phyloP scores from a whole-genome alignment of 2,329 filamentous ascomycete species.

The Dothistroma pini region DNA sequence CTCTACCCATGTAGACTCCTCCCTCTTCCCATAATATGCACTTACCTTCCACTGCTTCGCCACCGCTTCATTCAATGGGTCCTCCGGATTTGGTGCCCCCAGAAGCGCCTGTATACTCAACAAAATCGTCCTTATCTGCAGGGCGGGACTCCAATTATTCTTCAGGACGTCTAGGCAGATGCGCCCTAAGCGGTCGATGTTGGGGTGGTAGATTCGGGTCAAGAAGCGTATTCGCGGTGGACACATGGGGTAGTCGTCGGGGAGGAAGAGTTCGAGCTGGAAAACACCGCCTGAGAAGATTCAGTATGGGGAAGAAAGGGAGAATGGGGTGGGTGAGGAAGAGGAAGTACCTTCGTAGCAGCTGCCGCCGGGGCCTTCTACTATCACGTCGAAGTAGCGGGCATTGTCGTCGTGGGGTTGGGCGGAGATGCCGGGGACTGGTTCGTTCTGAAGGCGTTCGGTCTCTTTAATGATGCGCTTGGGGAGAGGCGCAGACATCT shows the following conservation, averaged over 20 bases:
- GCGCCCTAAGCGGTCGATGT: constrained; percentile 94
- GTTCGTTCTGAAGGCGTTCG: constrained; percentile 92
- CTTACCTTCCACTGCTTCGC: constrained; percentile 85
- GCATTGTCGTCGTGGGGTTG: constrained; percentile 96
- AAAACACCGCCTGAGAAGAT: constrained; percentile 68
- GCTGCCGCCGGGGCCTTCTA: constrained; percentile 85
- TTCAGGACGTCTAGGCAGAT: constrained; percentile 98
- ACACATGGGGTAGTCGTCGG: constrained; percentile 99
- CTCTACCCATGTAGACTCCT: background rate
- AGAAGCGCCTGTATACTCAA: constrained; percentile 96
- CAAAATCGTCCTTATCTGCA: constrained; percentile 98
- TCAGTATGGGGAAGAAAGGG: background rate
- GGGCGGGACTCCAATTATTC: constrained; percentile 98
- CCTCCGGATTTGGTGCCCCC: constrained; percentile 94
- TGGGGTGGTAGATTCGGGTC: constrained; percentile 99
- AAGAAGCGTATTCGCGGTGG: constrained; percentile 97
- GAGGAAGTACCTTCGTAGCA: constrained; percentile 80
- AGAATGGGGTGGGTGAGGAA: background rate
- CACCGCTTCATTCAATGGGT: constrained; percentile 96
- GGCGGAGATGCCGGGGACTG: constrained; percentile 93
- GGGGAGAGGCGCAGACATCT: constrained; percentile 64
- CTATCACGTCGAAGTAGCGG: constrained; percentile 96
- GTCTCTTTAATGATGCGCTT: constrained; percentile 99
- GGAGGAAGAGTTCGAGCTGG: constrained; percentile 94
- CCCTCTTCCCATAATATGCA: background rate